phyloP scores from a whole-genome alignment of 768 basidiomycete species.

The Amanita phalloides region DNA sequence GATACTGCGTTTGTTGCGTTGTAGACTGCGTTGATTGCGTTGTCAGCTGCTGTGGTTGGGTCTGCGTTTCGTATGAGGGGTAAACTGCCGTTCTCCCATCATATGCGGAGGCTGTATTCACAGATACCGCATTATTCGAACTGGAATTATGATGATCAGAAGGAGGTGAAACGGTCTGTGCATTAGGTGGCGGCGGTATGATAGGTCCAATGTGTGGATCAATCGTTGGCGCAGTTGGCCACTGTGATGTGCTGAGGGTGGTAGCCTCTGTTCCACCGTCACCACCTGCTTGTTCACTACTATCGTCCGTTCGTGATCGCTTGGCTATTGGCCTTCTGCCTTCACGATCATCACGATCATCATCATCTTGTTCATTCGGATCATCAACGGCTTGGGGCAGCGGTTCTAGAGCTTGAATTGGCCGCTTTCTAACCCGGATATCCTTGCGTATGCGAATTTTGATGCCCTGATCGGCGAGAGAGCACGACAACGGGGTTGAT shows the following conservation, averaged over 20 bases:
- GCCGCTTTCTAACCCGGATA: conserved; percentile 71
- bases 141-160: background rate
- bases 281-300: conserved; percentile 12
- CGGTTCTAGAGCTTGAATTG: conserved; percentile 30
- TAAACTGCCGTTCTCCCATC: conserved; percentile 20
- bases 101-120: conserved; percentile 20
- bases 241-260: conserved; percentile 6
- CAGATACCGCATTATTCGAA: background rate
- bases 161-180: conserved; percentile 11
- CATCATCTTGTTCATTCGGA: conserved; percentile 16
- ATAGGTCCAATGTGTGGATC: conserved; percentile 21
- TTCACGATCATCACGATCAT: conserved; percentile 9
- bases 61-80: conserved; percentile 17
- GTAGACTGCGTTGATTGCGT: background rate
- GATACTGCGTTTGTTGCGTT: background rate
- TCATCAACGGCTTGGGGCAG: conserved; percentile 16
- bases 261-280: background rate
- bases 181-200: conserved; percentile 26
- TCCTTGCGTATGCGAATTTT: conserved; percentile 93
- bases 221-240: conserved; percentile 22
- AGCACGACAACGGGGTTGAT: conserved; percentile 81
- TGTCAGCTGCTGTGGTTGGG: conserved; percentile 8
- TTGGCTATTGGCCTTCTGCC: conserved; percentile 1
- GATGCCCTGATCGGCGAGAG: conserved; percentile 91
- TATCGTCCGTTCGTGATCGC: conserved; percentile 2